These are phyloP conservation scores for Onygenales sp. DNA, from an alignment of 2,329 filamentous ascomycete genomes.

Conservation along the genomic window DNA sequence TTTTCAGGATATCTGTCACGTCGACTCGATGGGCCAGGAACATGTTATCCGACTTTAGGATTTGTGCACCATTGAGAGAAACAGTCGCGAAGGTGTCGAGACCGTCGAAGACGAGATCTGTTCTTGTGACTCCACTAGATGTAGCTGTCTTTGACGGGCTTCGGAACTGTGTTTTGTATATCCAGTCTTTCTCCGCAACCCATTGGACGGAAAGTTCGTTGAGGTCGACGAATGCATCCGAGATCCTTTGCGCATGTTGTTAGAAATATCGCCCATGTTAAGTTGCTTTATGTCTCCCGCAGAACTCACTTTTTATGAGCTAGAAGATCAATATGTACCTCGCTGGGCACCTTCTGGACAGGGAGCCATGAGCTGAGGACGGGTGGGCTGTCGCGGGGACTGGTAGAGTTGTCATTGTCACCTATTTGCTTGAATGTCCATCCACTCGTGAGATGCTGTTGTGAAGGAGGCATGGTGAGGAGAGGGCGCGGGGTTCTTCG, in stretches of 20 bases:
- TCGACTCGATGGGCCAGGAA: conserved; percentile 58
- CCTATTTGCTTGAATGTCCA: conserved; percentile 16
- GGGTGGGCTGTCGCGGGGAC: not conserved
- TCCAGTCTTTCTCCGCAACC: conserved; percentile 20
- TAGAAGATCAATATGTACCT: conserved; percentile 23
- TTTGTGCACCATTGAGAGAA: conserved; percentile 52
- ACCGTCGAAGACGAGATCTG: conserved; percentile 57
- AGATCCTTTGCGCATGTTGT: conserved; percentile 9
- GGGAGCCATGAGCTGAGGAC: conserved; percentile 5
- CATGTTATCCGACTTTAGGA: conserved; percentile 63
- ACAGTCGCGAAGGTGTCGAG: conserved; percentile 65
- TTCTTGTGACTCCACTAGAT: conserved; percentile 27
- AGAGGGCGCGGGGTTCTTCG: not conserved
- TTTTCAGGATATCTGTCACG: conserved; percentile 42
- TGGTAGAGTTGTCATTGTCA: conserved; percentile 8
- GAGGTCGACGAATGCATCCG: conserved; percentile 16
- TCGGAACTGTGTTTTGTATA: conserved; percentile 42
- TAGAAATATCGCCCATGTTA: not conserved
- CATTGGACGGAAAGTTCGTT: conserved; percentile 19
- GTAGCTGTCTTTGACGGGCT: conserved; percentile 25
- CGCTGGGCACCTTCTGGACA: conserved; percentile 18
- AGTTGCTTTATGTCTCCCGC: no score
- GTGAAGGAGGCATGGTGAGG: not conserved
- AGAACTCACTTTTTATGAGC: conserved; percentile 5
- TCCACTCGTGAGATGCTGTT: conserved; percentile 4